Evolutionary conservation across 306 rosid species (phyloP), one percentile per base, ranked within the genome.

Genomic region (Inga oerstediana): DNA sequence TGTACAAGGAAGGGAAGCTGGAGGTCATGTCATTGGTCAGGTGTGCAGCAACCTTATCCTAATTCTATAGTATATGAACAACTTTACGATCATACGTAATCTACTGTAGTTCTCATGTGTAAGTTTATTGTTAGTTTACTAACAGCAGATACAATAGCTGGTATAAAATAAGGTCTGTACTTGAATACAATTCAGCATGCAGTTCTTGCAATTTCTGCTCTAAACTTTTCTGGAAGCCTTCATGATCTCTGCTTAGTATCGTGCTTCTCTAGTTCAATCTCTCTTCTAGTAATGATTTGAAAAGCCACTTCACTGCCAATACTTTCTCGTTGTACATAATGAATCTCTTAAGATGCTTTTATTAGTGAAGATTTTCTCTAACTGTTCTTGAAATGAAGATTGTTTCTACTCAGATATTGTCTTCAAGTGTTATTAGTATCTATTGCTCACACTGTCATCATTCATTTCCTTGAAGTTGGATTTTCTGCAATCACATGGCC

Each of bases 1-100:
- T 76, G 94, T 95, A 15, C 98, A 93, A 88, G 98, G 98, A 59
- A 87, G 72, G 49, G 98, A 93, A 82, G 98, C 98, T n/a, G 98
- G 98, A 69, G 98, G 98, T 51, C 98, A 93, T 87, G 94, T 95
- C 48, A 88, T 95, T 78, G 89, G 98, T 84, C 93, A 91, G 95
- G 98, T 93, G 77, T 48, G 35, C 77, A 44, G 35, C 77, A 49
- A 78, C 22, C 46, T 81, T 74, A n/a, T 51, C 72, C 34, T 61
- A 30, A 51, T 77, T 80, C 73, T 79, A 8, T 20, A 80, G 19
- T 74, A 15, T 79, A 19, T 27, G 20, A 41, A 43, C 67, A 64
- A 46, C 41, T 65, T 65, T 13, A 3, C 13, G 13, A 52, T 10
- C 16, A 54, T 32, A 12, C 8, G 30, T 43, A 34, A 75, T 20